Base-by-base conservation (phyloP, 1,139 yeast species). In the Geotrichum aggregatum region DNA sequence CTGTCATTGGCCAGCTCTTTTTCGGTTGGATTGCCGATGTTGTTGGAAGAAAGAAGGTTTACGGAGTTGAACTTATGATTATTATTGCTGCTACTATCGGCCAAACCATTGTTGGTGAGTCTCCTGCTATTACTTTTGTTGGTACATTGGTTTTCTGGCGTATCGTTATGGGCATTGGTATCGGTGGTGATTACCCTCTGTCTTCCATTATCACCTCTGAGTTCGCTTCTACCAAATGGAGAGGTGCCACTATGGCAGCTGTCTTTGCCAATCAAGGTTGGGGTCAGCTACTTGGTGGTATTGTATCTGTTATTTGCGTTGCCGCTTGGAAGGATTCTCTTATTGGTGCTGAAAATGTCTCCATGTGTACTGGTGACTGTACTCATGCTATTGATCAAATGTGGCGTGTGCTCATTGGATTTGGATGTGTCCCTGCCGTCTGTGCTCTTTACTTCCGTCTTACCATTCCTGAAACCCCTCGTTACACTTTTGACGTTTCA, bases 171-270 rank as follows among this genome's bases (percentile, higher is more conserved):
- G 56, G 56, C 49, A 77, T 92, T 64, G 98, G 98, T 82, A 94
- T 92, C 65, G 98, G 98, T 76, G 98, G 98, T 78, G 98, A 92
- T 74, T 92, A 92, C 74, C 98, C 98, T 63, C 80, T 92, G 72
- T 89, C 98, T 43, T 92, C 98, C 41, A 69, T 73, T 49, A 62
- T 69, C 44, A 72, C 72, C 53, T 71, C 71, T 69, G 75, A 71
- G 61, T 62, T 63, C 49, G 66, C 69, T 22, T 64, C 63, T 35
- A 59, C 62, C 54, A 60, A 66, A 36, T 73, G 70, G 63, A 69
- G 75, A 58, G 75, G 75, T 36, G 69, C 74, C 57, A 70, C 66
- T 57, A 74, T 71, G 56, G 61, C 61, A 31, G 61, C 64, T 50
- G 74, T 74, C 40, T 71, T 71, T 66, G 60, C 69, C 46, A 71